phyloP scores from a whole-genome alignment of 805 yeast species.

The Komagataella mondaviorum region DNA sequence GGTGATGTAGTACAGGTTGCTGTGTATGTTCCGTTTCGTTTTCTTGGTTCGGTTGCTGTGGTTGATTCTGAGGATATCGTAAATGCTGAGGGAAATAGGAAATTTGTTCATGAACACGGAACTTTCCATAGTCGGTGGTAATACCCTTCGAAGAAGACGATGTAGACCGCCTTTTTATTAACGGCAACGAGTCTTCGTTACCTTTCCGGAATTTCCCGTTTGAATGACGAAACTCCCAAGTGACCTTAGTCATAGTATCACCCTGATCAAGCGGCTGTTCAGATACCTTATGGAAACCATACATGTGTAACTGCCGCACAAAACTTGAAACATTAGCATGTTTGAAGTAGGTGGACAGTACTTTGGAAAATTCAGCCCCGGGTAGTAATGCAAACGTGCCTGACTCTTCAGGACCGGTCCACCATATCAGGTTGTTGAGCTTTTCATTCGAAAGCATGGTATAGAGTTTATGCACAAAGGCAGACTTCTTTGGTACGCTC shows the following conservation, averaged over 20 bases:
- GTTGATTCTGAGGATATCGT: neutral
- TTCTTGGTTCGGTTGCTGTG: neutral
- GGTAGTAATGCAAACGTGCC: slow-evolving; percentile 55
- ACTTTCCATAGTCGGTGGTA: neutral
- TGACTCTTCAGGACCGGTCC: slow-evolving; percentile 35
- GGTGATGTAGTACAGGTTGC: slow-evolving; percentile 1
- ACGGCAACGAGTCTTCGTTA: slow-evolving; percentile 28
- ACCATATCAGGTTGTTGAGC: slow-evolving; percentile 47
- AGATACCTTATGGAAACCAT: slow-evolving; percentile 79
- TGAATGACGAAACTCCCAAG: slow-evolving; percentile 46
- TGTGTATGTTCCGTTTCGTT: neutral
- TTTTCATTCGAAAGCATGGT: slow-evolving; percentile 45
- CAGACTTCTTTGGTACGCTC: slow-evolving; percentile 28
- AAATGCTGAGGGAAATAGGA: neutral
- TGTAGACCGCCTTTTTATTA: slow-evolving; percentile 34
- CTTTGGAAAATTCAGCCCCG: slow-evolving; percentile 45
- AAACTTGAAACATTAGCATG: slow-evolving; percentile 91
- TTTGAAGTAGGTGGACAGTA: slow-evolving; percentile 67
- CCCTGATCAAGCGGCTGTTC: slow-evolving; percentile 22
- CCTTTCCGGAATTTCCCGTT: slow-evolving; percentile 34
- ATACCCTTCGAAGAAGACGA: slow-evolving; percentile 12
- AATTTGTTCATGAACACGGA: neutral
- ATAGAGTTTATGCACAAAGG: slow-evolving; percentile 52
- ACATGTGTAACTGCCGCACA: slow-evolving; percentile 92
- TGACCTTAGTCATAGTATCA: slow-evolving; percentile 14